Conservation (phyloP, 2,329 filamentous ascomycete genomes). For the Tolypocladium ovalisporum region DNA sequence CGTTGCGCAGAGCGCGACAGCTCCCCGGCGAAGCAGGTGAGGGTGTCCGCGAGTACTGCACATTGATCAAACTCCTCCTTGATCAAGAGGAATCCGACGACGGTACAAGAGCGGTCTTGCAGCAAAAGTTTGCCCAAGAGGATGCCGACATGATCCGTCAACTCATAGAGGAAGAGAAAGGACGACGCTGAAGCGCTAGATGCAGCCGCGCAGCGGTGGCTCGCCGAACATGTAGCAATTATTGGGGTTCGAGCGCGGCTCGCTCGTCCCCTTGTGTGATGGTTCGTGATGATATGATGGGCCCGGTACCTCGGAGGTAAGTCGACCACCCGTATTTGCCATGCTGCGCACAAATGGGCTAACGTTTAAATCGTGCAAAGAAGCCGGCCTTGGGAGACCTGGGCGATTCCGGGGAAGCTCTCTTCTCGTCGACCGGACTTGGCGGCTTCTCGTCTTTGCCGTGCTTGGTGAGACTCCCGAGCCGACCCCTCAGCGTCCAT, state of each 20-base stretch:
- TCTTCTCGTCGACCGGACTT: slow-evolving; percentile 7
- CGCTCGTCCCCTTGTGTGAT: neutral
- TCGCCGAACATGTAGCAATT: neutral
- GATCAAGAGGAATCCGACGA: slow-evolving; percentile 19
- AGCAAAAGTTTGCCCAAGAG: slow-evolving; percentile 33
- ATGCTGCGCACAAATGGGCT: slow-evolving; percentile 4
- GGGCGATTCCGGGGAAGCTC: slow-evolving; percentile 6
- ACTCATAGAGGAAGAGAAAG: slow-evolving; percentile 34
- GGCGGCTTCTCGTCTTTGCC: slow-evolving; percentile 13
- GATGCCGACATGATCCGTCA: slow-evolving; percentile 38
- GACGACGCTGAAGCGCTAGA: slow-evolving; percentile 8
- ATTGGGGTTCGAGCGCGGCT: neutral
- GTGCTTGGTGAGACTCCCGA: slow-evolving; percentile 22
- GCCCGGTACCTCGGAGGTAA: neutral
- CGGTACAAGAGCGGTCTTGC: slow-evolving; percentile 23
- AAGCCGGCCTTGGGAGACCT: slow-evolving; percentile 27
- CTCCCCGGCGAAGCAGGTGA: slow-evolving; percentile 44
- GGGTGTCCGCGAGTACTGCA: slow-evolving; percentile 49
- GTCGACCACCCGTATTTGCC: neutral
- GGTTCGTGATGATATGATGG: slow-evolving; percentile 1
- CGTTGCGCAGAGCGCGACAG: slow-evolving; percentile 38
- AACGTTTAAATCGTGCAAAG: slow-evolving; percentile 33
- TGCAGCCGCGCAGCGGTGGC: neutral
- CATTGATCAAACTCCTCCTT: slow-evolving; percentile 41
- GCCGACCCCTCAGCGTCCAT: slow-evolving; percentile 34